phyloP scores from a whole-genome alignment of 2,329 filamentous ascomycete species.

The Neofusicoccum cordaticola region DNA sequence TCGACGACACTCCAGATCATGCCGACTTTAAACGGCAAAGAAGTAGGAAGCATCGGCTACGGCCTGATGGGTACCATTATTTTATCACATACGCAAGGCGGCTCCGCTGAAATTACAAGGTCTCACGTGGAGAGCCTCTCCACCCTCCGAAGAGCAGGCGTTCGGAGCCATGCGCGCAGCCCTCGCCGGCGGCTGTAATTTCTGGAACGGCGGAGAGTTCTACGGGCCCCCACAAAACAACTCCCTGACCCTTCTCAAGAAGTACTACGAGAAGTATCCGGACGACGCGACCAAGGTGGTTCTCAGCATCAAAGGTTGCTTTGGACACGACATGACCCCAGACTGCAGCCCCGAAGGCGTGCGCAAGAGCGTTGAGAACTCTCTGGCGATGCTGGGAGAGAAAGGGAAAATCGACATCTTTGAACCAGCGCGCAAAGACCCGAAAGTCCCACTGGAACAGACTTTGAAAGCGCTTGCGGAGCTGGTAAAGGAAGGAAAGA shows the following conservation, averaged over 20 bases:
- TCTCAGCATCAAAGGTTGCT: constrained; percentile 40
- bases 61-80: constrained; percentile 43
- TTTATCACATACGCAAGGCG: too few relatives aligned
- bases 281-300: constrained; percentile 40
- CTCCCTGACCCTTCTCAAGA: constrained; percentile 35
- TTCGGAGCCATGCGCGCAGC: constrained; percentile 46
- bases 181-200: constrained; percentile 37
- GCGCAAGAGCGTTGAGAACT: neutral
- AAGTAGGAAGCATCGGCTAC: constrained; percentile 44
- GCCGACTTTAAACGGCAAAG: constrained; percentile 35
- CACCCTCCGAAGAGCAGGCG: constrained; percentile 29
- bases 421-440: neutral
- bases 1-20: constrained; percentile 21
- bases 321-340: neutral
- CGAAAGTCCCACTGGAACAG: neutral
- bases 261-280: constrained; percentile 44
- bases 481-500: constrained; percentile 38
- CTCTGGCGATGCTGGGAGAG: neutral
- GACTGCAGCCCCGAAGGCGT: neutral
- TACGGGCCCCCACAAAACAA: constrained; percentile 41
- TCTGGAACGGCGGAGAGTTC: constrained; percentile 44
- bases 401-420: neutral
- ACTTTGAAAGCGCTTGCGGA: constrained; percentile 22
- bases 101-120: too few relatives aligned
- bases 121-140: too few relatives aligned